Evolutionary conservation across 306 rosid species (phyloP).

Genomic region (Canavalia gladiata): DNA sequence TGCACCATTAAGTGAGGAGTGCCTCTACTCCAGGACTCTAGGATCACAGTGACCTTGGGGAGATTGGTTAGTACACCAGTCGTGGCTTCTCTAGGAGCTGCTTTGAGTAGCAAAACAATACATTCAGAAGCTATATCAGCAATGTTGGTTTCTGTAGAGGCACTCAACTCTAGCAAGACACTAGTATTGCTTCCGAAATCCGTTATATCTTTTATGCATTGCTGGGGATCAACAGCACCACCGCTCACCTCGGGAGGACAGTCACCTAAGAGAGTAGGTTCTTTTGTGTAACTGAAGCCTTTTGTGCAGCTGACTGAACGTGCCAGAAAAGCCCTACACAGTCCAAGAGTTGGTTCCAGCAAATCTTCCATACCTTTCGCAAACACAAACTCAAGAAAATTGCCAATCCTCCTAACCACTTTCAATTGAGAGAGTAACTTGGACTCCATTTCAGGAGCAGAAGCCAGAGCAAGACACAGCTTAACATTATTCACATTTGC

Average conservation of each 20-base stretch:
- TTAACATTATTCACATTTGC: conserved; percentile 87
- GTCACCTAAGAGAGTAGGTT: conserved; percentile 76
- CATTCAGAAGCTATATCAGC: conserved; percentile 90
- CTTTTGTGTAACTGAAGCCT: conserved; percentile 65
- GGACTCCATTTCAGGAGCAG: conserved; percentile 97
- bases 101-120: conserved; percentile 73
- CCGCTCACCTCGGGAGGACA: conserved; percentile 59
- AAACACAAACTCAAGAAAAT: conserved; percentile 81
- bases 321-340: conserved; percentile 88
- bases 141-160: conserved; percentile 60
- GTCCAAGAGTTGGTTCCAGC: conserved; percentile 89
- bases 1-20: conserved; percentile 63
- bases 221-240: conserved; percentile 72
- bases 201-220: conserved; percentile 78
- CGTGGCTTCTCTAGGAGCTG: conserved; percentile 97
- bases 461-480: conserved; percentile 88
- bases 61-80: conserved; percentile 90
- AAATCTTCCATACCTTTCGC: conserved; percentile 96
- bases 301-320: conserved; percentile 74
- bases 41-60: conserved; percentile 71
- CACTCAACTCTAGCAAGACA: conserved; percentile 80
- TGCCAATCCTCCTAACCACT: conserved; percentile 92
- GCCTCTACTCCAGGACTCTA: conserved; percentile 80
- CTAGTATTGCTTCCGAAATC: conserved; percentile 88
- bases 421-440: conserved; percentile 90